Evolutionary conservation across 139 green algal genomes (phyloP).

Genomic region (Spirogloea muscicola): DNA sequence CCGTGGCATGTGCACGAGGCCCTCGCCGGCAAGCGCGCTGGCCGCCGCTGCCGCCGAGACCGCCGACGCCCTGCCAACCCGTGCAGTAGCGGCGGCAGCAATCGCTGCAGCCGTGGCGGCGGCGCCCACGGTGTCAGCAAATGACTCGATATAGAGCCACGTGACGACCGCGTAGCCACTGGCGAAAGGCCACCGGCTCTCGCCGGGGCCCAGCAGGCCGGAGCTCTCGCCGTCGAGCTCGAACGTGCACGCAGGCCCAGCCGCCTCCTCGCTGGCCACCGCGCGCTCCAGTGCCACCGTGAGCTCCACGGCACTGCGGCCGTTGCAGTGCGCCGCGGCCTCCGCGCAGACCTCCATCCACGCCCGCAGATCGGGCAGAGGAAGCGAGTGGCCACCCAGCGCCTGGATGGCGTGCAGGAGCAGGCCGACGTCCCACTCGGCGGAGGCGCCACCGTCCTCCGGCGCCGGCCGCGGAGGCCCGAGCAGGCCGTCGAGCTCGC

Average conservation of each 20-base stretch:
- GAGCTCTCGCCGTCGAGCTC: slow-evolving; percentile 49
- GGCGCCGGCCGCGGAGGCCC: not conserved
- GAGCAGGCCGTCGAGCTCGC: not conserved
- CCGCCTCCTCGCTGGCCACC: slow-evolving; percentile 23
- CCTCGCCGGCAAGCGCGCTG: slow-evolving; percentile 30
- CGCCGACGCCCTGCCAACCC: slow-evolving; percentile 15
- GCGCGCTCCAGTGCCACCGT: slow-evolving; percentile 21
- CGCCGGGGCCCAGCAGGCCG: slow-evolving; percentile 41
- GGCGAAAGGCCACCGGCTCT: slow-evolving; percentile 49
- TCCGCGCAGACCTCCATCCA: not conserved
- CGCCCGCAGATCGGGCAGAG: slow-evolving; percentile 6
- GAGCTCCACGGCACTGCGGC: slow-evolving; percentile 13
- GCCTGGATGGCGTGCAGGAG: slow-evolving; percentile 18
- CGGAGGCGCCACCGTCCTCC: not conserved
- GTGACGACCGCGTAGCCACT: slow-evolving; percentile 46
- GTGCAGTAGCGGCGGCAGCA: slow-evolving; percentile 4
- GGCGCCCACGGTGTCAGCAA: slow-evolving; percentile 7
- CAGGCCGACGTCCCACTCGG: slow-evolving; percentile 19
- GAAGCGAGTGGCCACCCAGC: slow-evolving; percentile 14
- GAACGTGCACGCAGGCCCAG: slow-evolving; percentile 25
- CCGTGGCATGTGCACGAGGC: slow-evolving; percentile 49
- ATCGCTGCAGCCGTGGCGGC: slow-evolving; percentile 25
- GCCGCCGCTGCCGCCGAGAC: slow-evolving; percentile 10
- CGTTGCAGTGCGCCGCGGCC: no score
- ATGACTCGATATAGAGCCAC: slow-evolving; percentile 50